Percentiles rank a stretch among this genome's conserved stretches.
Conservation (phyloP, 1,139 yeast genomes). For the Taphrina communis region DNA sequence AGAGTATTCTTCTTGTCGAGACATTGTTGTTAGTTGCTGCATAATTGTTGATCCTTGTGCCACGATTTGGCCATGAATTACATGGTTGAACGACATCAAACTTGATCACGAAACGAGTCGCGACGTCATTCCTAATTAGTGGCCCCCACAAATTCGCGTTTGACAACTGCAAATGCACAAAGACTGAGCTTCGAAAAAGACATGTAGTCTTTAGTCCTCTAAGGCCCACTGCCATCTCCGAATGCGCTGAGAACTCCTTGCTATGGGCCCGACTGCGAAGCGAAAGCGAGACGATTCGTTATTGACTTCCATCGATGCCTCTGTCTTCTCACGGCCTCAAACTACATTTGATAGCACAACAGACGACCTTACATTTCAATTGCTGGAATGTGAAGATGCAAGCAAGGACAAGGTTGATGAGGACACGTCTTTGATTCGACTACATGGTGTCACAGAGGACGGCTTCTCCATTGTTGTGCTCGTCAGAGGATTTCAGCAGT, state of each 20-base stretch:
- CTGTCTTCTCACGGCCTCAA: not conserved
- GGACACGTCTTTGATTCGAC: constrained; percentile 26
- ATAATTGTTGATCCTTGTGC: too few relatives aligned
- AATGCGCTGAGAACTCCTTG: not conserved
- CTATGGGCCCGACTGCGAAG: constrained; percentile 7
- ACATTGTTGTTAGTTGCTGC: too few relatives aligned
- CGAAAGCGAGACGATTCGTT: constrained; percentile 9
- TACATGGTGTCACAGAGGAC: constrained; percentile 32
- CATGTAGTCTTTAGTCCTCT: too few relatives aligned
- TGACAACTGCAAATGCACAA: not conserved
- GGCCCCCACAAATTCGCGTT: constrained; percentile 4
- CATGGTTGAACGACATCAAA: too few relatives aligned
- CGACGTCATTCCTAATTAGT: constrained; percentile 2
- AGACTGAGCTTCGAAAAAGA: too few relatives aligned
- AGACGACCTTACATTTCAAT: constrained; percentile 22
- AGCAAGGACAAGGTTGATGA: constrained; percentile 29
- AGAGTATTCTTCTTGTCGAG: too few relatives aligned
- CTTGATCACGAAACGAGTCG: not conserved
- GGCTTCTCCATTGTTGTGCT: constrained; percentile 27
- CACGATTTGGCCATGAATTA: too few relatives aligned
- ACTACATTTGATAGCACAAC: not conserved
- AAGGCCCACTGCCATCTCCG: too few relatives aligned
- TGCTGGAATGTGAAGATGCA: constrained; percentile 39
- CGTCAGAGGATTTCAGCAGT: constrained; percentile 27
- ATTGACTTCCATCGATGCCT: constrained; percentile 3